Conservation (phyloP, 805 yeast genomes). For the Saccharomycopsis sp. region DNA sequence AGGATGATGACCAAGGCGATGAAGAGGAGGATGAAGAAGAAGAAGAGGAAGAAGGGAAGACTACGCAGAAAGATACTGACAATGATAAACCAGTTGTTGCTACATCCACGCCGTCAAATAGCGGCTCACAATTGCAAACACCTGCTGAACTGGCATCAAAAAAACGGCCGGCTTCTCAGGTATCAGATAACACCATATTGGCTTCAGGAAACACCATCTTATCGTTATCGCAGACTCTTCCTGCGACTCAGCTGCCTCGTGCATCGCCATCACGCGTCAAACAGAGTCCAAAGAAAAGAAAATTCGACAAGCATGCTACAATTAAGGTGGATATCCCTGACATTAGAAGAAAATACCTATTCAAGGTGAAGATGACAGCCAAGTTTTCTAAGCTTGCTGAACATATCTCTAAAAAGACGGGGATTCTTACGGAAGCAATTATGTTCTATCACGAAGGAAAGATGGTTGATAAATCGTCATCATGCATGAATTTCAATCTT, state of each 20-base stretch:
- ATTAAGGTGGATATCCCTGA: conserved; percentile 2
- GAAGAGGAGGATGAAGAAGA: background rate
- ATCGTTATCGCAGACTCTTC: background rate
- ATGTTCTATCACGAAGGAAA: conserved; percentile 1
- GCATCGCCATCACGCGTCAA: background rate
- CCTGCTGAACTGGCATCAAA: background rate
- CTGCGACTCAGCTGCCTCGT: background rate
- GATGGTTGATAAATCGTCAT: conserved; percentile 2
- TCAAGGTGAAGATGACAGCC: conserved; percentile 7
- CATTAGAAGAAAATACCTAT: conserved; percentile 1
- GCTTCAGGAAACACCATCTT: background rate
- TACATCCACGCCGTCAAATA: background rate
- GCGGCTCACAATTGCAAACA: background rate
- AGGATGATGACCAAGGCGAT: background rate
- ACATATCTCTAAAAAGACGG: conserved; percentile 3
- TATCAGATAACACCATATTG: background rate
- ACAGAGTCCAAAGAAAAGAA: background rate
- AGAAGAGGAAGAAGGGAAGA: background rate
- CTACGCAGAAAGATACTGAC: background rate
- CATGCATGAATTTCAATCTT: background rate
- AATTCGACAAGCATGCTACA: background rate
- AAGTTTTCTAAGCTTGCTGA: conserved; percentile 6
- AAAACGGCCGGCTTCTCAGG: background rate
- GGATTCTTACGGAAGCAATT: background rate
- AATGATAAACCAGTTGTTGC: background rate